Base-by-base conservation (phyloP, 2,329 filamentous ascomycete genomes). In the Endoconidiophora polonica region DNA sequence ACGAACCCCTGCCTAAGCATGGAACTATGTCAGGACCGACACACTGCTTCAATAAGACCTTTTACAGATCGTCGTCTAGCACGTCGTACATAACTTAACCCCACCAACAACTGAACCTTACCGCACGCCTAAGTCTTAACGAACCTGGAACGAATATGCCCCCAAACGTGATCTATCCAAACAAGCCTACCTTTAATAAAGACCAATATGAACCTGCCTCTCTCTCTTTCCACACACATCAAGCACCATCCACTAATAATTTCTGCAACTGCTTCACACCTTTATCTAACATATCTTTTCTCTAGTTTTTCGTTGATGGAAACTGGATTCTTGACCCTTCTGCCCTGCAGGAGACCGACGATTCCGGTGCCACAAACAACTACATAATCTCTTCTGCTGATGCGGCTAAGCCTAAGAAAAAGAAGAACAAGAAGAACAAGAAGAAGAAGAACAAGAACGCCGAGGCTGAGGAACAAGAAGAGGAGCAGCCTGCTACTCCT, bases 241-340 rank as follows among this genome's bases (percentile, higher is more conserved):
- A 45, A n/a, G 33, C 43, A 29, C 23, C n/a, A 26, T 29, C 14
- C 12, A 45, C 29, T 20, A 39, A 24, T 38, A 46, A 20, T 14
- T 24, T 29, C 16, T 23, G 10, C n/a, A 16, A 33, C 10, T 50
- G n/a, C 7, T 18, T 5, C 20, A 16, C 22, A 23, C 39, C 33
- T 39, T 18, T 38, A 43, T 12, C 41, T 54, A 36, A 42, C 40
- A 10, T 47, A 44, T 44, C 26, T 49, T 41, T 24, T 37, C 48
- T 18, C 18, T 63, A 95, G 90, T 98, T 94, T 65, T 84, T 98
- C 59, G 90, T 95, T 57, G 86, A 98, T 74, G 86, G 84, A 58
- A 77, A 76, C 58, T 98, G 91, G 91, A 79, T 79, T 46, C 83
- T 80, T 63, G 88, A 95, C 66, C 77, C 81, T 59, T 78, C 79